phyloP scores from a whole-genome alignment of 2,329 filamentous ascomycete genomes.

The Didymella exigua region DNA sequence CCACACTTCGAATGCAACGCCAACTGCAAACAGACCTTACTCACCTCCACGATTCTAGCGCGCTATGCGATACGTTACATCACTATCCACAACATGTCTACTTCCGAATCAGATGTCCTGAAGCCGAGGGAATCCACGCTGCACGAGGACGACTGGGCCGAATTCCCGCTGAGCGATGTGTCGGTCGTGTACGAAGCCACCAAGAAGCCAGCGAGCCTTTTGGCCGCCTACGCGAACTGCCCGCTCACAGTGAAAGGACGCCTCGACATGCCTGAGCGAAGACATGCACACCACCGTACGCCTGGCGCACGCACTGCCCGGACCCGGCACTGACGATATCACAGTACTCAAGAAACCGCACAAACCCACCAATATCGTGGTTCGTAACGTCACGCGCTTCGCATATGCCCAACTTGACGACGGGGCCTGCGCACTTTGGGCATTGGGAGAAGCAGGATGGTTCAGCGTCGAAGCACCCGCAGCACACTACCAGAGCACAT shows the following conservation, averaged over 20 bases:
- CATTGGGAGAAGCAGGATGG: constrained; percentile 68
- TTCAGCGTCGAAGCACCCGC: constrained; percentile 67
- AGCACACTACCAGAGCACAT: constrained; percentile 61
- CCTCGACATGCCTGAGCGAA: constrained; percentile 51
- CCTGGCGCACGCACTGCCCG: neutral
- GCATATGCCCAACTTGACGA: constrained; percentile 61
- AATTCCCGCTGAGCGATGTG: constrained; percentile 66
- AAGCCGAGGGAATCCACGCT: constrained; percentile 49
- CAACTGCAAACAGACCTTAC: neutral
- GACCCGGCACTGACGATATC: constrained; percentile 12
- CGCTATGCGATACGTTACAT: constrained; percentile 7
- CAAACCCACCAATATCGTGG: constrained; percentile 55
- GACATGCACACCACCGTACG: constrained; percentile 40
- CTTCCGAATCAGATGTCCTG: constrained; percentile 48
- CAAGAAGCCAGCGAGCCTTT: constrained; percentile 60
- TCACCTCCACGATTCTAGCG: neutral
- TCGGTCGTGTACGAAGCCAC: constrained; percentile 63
- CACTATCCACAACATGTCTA: constrained; percentile 29
- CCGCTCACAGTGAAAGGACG: constrained; percentile 67
- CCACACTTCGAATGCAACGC: neutral
- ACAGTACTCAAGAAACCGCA: constrained; percentile 44
- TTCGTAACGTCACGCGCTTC: constrained; percentile 57
- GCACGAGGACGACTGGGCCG: constrained; percentile 61
- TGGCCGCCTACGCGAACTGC: constrained; percentile 64
- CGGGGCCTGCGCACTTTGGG: constrained; percentile 67